Evolutionary conservation across 1,284 basidiomycete genomes (phyloP).

Genomic region (Ustilago nuda): DNA sequence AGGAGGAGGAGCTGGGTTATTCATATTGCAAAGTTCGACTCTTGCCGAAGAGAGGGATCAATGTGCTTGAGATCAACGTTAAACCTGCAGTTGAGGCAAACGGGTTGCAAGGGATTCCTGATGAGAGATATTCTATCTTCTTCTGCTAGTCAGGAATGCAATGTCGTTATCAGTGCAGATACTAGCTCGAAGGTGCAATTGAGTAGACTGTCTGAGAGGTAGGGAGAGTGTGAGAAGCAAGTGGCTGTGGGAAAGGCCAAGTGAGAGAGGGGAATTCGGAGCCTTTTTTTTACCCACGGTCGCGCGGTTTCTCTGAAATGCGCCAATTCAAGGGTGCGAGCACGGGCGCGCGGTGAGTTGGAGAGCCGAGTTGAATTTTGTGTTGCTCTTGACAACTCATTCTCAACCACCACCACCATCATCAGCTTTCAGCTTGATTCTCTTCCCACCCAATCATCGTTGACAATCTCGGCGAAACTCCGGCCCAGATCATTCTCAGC

Average conservation of each 20-base stretch:
- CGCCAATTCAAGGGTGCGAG: background rate
- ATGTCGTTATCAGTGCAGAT: background rate
- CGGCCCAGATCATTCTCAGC: too few relatives aligned
- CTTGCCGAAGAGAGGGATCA: constrained; percentile 39
- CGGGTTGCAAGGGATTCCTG: constrained; percentile 16
- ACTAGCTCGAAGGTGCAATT: too few relatives aligned
- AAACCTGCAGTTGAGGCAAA: constrained; percentile 9
- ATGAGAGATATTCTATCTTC: constrained; percentile 42
- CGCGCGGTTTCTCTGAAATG: background rate
- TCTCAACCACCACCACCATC: background rate
- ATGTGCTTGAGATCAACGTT: constrained; percentile 44
- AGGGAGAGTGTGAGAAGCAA: background rate
- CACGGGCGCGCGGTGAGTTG: background rate
- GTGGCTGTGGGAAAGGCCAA: background rate
- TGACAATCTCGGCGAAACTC: too few relatives aligned
- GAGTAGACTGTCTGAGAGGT: background rate
- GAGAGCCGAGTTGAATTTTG: background rate
- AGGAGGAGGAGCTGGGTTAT: constrained; percentile 17
- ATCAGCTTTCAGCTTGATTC: background rate
- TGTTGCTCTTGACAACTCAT: background rate
- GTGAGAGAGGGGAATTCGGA: background rate
- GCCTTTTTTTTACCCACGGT: constrained; percentile 1
- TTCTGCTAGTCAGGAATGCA: constrained; percentile 25
- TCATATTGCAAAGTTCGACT: constrained; percentile 35
- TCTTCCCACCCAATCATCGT: too few relatives aligned